Evolutionary conservation across 257 asterid genomes (phyloP).

Genomic region (Solanum bulbocastanum): DNA sequence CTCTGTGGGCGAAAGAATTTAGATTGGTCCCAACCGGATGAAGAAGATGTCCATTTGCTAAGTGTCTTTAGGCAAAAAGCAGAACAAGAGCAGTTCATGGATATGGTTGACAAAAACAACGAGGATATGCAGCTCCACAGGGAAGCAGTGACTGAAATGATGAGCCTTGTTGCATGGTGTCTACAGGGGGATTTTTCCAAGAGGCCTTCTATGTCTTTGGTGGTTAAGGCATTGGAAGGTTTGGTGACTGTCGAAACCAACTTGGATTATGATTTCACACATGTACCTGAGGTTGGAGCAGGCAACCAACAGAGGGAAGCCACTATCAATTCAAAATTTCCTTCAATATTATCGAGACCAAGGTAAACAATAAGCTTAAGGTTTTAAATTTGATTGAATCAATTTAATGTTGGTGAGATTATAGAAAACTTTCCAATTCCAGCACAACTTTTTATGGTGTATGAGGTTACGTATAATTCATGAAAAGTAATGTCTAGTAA

Average conservation of each 20-base stretch:
- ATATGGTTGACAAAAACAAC: neutral
- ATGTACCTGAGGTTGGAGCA: neutral
- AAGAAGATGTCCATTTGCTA: neutral
- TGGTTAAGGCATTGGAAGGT: slow-evolving; percentile 2
- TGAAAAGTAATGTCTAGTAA: neutral
- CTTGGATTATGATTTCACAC: neutral
- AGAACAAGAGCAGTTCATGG: neutral
- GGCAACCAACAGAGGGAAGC: neutral
- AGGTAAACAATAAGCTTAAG: neutral
- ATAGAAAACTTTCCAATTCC: neutral
- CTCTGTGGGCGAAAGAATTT: slow-evolving; percentile 11
- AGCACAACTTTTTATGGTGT: neutral
- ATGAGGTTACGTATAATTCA: neutral
- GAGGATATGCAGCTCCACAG: neutral
- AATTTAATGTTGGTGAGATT: neutral
- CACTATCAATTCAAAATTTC: neutral
- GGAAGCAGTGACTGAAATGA: neutral
- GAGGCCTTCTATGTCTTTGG: slow-evolving; percentile 20
- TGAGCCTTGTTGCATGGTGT: slow-evolving; percentile 9
- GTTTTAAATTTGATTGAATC: neutral
- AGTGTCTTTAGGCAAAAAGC: neutral
- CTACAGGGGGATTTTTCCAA: slow-evolving; percentile 5
- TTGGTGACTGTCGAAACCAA: neutral
- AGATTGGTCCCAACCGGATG: slow-evolving; percentile 3
- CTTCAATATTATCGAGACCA: slow-evolving; percentile 15